Evolutionary conservation across 129 eudicot species (phyloP).

Genomic region (Pseudognaphalium luteoalbum): DNA sequence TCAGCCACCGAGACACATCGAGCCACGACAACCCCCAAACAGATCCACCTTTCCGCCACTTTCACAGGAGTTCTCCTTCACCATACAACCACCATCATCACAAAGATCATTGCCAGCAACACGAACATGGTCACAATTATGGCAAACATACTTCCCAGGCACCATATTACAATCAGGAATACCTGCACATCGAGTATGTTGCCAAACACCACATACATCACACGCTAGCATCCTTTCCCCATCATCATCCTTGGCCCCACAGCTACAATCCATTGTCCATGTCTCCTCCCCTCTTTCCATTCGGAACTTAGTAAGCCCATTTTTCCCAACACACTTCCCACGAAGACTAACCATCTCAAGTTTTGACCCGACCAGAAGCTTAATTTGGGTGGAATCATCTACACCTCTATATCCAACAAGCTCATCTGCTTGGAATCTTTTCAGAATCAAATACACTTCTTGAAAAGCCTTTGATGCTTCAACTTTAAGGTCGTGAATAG

Average conservation of each 20-base stretch:
- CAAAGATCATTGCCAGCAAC: background rate
- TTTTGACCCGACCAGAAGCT: slow-evolving; percentile 57
- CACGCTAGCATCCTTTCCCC: slow-evolving; percentile 97
- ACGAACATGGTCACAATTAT: slow-evolving; percentile 31
- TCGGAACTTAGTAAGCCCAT: slow-evolving; percentile 43
- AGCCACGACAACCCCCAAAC: background rate
- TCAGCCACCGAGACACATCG: slow-evolving; percentile 9
- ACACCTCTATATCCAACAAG: slow-evolving; percentile 80
- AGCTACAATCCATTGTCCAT: slow-evolving; percentile 86
- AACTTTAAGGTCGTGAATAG: slow-evolving; percentile 58
- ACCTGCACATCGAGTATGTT: slow-evolving; percentile 81
- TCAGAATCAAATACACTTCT: slow-evolving; percentile 69
- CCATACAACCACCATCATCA: background rate
- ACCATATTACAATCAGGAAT: slow-evolving; percentile 56
- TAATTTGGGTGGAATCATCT: slow-evolving; percentile 79
- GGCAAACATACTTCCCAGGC: slow-evolving; percentile 62
- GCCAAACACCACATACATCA: slow-evolving; percentile 84
- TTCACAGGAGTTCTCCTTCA: background rate
- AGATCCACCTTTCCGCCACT: background rate
- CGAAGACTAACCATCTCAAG: slow-evolving; percentile 36
- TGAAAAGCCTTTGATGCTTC: slow-evolving; percentile 81
- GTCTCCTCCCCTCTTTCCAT: slow-evolving; percentile 82
- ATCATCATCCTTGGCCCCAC: slow-evolving; percentile 93
- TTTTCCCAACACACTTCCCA: slow-evolving; percentile 59
- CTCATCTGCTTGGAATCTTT: slow-evolving; percentile 80